Evolutionary conservation across 2,329 filamentous ascomycete genomes (phyloP).

Genomic region (Botrytis squamosa): DNA sequence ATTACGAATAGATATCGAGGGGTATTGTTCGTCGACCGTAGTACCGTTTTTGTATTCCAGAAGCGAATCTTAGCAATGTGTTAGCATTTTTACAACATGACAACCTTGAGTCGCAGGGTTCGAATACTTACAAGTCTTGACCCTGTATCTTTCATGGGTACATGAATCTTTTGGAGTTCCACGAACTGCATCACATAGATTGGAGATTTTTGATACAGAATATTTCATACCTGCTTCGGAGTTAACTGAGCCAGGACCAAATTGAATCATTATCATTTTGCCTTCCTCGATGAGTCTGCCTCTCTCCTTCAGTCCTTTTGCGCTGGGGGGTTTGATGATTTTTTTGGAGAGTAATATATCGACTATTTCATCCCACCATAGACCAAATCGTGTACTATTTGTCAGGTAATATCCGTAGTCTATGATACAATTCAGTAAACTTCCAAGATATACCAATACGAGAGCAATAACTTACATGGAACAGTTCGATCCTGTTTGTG

Average conservation of each 20-base stretch:
- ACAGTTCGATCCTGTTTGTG: neutral
- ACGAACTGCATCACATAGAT: neutral
- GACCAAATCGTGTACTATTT: neutral
- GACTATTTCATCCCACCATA: constrained; percentile 9
- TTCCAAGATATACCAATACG: neutral
- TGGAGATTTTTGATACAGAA: neutral
- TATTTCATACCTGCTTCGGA: neutral
- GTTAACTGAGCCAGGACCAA: neutral
- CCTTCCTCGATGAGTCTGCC: neutral
- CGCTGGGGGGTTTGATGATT: neutral
- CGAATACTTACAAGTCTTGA: neutral
- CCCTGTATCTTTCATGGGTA: neutral
- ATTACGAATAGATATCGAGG: neutral
- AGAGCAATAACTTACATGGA: neutral
- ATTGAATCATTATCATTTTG: neutral
- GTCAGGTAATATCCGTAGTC: neutral
- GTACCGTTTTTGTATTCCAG: neutral
- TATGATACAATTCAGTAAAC: neutral
- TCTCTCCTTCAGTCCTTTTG: neutral
- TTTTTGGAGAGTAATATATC: neutral
- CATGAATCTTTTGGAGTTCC: neutral
- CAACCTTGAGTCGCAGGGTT: neutral
- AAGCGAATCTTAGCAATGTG: neutral
- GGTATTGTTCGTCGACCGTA: too few relatives aligned
- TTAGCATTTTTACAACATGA: neutral